Percentiles rank a stretch among this genome's conserved stretches.
These are phyloP conservation scores for Pouteria glomerata DNA, from an alignment of 148 eudicot species.

Conservation along the genomic window DNA sequence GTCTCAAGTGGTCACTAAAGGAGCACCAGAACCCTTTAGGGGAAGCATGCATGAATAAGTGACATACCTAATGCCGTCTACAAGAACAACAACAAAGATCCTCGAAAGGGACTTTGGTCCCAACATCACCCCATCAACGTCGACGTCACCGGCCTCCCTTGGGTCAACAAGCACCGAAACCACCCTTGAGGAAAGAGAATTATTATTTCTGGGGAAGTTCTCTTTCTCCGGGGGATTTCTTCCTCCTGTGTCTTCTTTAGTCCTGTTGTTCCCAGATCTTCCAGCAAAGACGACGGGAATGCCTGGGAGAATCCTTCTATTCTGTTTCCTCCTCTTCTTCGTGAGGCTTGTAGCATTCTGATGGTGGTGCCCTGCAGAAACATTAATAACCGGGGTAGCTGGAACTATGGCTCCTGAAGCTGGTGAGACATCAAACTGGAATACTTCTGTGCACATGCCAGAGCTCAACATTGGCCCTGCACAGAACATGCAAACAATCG, in stretches of 20 bases:
- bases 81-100: constrained; percentile 87
- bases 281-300: constrained; percentile 48
- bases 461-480: constrained; percentile 90
- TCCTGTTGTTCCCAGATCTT: constrained; percentile 36
- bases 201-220: constrained; percentile 40
- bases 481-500: no score
- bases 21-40: constrained; percentile 59
- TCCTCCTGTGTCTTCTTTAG: constrained; percentile 33
- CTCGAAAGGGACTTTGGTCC: constrained; percentile 67
- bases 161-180: constrained; percentile 97
- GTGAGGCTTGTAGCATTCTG: constrained; percentile 47
- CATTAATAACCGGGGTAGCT: constrained; percentile 42
- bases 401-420: constrained; percentile 75
- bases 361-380: constrained; percentile 30
- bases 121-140: constrained; percentile 59
- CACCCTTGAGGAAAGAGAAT: constrained; percentile 61
- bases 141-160: constrained; percentile 67
- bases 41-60: constrained; percentile 98
- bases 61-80: constrained; percentile 93
- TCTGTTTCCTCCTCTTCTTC: constrained; percentile 48
- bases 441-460: constrained; percentile 96
- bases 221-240: constrained; percentile 40
- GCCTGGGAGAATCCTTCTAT: constrained; percentile 75
- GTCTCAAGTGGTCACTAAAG: constrained; percentile 63
- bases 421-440: constrained; percentile 81